Conservation (phyloP, 2,329 filamentous ascomycete species). For the Ophiosphaerella narmari region DNA sequence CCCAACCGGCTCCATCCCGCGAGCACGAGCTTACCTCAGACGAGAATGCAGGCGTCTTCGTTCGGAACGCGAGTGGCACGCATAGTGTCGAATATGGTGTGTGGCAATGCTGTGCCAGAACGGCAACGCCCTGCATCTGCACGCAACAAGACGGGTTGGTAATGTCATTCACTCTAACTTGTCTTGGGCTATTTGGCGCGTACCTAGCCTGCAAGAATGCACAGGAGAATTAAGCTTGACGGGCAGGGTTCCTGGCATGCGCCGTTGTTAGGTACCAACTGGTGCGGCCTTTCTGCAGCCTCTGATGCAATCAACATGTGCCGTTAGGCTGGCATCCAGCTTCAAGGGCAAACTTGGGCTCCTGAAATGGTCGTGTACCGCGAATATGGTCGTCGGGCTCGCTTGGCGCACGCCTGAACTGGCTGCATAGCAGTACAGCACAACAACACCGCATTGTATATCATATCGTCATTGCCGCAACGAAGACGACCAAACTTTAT, state of each 20-base stretch:
- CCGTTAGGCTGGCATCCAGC: slow-evolving; percentile 10
- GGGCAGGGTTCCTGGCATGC: slow-evolving; percentile 24
- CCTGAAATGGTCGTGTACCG: slow-evolving; percentile 8
- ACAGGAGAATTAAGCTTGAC: slow-evolving; percentile 20
- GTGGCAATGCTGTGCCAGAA: not conserved
- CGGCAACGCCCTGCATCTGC: slow-evolving; percentile 1
- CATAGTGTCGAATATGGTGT: not conserved
- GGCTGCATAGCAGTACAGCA: not conserved
- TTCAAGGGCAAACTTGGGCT: slow-evolving; percentile 12
- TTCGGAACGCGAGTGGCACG: not conserved
- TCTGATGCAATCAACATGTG: slow-evolving; percentile 15
- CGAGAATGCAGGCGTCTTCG: not conserved
- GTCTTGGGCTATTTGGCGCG: not conserved
- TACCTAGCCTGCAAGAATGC: not conserved
- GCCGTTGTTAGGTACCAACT: slow-evolving; percentile 15
- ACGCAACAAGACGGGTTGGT: not conserved
- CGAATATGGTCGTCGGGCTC: slow-evolving; percentile 11
- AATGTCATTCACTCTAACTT: not conserved
- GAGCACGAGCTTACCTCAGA: slow-evolving; percentile 19
- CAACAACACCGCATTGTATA: not conserved
- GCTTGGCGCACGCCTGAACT: slow-evolving; percentile 6
- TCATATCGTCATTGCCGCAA: not conserved
- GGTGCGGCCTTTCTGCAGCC: slow-evolving; percentile 21
- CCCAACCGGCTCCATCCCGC: slow-evolving; percentile 30
- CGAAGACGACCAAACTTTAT: not conserved